Conservation (phyloP, 129 eudicot species). For the Artemisia argyi region DNA sequence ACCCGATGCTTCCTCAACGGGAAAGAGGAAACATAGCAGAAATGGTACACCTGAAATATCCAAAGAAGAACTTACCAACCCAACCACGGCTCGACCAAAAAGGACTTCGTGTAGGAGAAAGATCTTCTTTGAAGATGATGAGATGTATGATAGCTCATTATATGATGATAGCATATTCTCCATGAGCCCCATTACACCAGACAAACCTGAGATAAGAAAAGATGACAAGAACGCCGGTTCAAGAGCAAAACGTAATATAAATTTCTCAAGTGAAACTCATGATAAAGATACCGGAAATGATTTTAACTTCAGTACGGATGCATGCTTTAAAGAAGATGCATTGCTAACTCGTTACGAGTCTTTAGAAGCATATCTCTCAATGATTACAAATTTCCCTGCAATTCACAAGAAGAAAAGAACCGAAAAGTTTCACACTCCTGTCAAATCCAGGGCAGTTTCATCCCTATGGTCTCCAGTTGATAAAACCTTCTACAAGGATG, state of each 20-base stretch:
- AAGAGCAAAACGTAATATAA: conserved; percentile 60
- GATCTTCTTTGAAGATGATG: conserved; percentile 54
- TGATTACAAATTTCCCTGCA: conserved; percentile 44
- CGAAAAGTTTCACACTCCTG: conserved; percentile 37
- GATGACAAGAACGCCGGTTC: conserved; percentile 29
- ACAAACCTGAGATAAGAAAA: conserved; percentile 24
- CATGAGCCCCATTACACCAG: conserved; percentile 26
- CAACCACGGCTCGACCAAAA: conserved; percentile 13
- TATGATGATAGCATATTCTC: conserved; percentile 22
- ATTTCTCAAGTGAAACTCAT: conserved; percentile 49
- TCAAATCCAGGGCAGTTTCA: conserved; percentile 32
- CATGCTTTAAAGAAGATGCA: conserved; percentile 27
- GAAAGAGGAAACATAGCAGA: too few species aligned
- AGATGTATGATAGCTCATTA: conserved; percentile 1
- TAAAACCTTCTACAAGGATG: conserved; percentile 26
- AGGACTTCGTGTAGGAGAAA: conserved; percentile 60
- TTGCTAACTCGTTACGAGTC: conserved; percentile 31
- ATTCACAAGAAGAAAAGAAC: conserved; percentile 73
- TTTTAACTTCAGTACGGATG: conserved; percentile 45
- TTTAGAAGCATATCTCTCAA: conserved; percentile 38
- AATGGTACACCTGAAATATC: conserved; percentile 12
- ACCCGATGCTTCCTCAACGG: conserved; percentile 31
- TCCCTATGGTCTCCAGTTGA: conserved; percentile 27
- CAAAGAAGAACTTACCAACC: conserved; percentile 10
- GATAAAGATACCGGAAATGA: conserved; percentile 26